Evolutionary conservation across 78 protist species (phyloP).

Genomic region (Trichosphaerium sp.): DNA sequence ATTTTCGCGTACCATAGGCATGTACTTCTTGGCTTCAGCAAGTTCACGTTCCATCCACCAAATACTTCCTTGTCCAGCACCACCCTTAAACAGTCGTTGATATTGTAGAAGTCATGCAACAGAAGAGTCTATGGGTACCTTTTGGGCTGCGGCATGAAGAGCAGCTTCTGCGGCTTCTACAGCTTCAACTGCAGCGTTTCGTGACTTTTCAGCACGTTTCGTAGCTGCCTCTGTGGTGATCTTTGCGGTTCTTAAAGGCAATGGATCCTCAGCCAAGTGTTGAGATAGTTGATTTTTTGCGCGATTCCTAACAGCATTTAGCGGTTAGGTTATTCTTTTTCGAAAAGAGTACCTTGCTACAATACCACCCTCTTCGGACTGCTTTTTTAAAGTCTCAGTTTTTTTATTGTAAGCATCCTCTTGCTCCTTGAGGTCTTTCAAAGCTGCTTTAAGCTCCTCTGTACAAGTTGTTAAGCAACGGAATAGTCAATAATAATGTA

Average conservation of each 20-base stretch:
- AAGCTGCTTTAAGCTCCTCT: no score
- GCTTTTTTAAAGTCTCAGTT: neutral
- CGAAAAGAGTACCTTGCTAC: no score
- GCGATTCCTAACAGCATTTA: conserved; percentile 10
- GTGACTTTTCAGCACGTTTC: neutral
- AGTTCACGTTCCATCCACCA: conserved; percentile 5
- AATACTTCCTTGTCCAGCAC: neutral
- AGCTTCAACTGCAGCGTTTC: neutral
- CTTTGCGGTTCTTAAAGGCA: conserved; percentile 15
- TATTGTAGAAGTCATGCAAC: neutral
- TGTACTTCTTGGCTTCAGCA: conserved; percentile 4
- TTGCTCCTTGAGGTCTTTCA: neutral
- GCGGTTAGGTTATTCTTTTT: no score
- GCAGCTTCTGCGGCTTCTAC: neutral
- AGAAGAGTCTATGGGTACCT: neutral
- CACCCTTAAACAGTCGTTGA: neutral
- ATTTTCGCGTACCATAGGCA: neutral
- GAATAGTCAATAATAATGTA: no score
- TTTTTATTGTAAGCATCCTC: conserved; percentile 4
- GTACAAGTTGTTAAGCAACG: no score
- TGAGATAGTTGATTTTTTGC: conserved; percentile 17
- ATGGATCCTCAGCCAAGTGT: conserved; percentile 9
- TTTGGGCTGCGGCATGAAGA: neutral
- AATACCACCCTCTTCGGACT: neutral
- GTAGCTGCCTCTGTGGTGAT: conserved; percentile 4